Conservation (phyloP, 1,139 yeast genomes). For the Candida dubliniensis region DNA sequence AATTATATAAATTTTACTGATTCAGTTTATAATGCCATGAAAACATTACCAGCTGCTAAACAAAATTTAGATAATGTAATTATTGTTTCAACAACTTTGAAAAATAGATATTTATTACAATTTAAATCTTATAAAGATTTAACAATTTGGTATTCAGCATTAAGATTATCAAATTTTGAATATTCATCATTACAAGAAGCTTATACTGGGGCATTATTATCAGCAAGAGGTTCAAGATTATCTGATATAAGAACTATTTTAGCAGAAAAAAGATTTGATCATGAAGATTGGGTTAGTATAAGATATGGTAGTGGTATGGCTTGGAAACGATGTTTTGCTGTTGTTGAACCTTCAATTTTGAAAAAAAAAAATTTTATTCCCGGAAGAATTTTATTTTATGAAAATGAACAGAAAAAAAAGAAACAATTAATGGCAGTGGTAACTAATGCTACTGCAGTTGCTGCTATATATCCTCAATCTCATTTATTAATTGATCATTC, state of each 20-base stretch:
- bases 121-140: slow-evolving; percentile 60
- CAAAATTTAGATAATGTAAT: slow-evolving; percentile 74
- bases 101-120: slow-evolving; percentile 82
- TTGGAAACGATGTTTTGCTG: slow-evolving; percentile 93
- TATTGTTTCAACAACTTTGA: slow-evolving; percentile 85
- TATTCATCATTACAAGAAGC: slow-evolving; percentile 85
- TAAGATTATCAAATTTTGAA: slow-evolving; percentile 78
- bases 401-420: slow-evolving; percentile 68
- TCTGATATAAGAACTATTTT: slow-evolving; percentile 84
- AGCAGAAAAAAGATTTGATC: slow-evolving; percentile 80
- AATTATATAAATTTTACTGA: slow-evolving; percentile 88
- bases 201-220: slow-evolving; percentile 88
- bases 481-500: slow-evolving; percentile 78
- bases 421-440: slow-evolving; percentile 81
- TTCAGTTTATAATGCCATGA: slow-evolving; percentile 78
- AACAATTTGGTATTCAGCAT: slow-evolving; percentile 73
- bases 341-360: slow-evolving; percentile 68
- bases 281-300: slow-evolving; percentile 93
- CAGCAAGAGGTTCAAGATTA: slow-evolving; percentile 82
- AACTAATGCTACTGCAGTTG: slow-evolving; percentile 67
- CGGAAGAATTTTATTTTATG: slow-evolving; percentile 63
- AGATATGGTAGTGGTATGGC: slow-evolving; percentile 98
- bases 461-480: slow-evolving; percentile 91
- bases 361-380: slow-evolving; percentile 50
- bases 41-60: slow-evolving; percentile 57